Conservation (phyloP, 352 stramenopile genomes). For the Pythium phragmitis region DNA sequence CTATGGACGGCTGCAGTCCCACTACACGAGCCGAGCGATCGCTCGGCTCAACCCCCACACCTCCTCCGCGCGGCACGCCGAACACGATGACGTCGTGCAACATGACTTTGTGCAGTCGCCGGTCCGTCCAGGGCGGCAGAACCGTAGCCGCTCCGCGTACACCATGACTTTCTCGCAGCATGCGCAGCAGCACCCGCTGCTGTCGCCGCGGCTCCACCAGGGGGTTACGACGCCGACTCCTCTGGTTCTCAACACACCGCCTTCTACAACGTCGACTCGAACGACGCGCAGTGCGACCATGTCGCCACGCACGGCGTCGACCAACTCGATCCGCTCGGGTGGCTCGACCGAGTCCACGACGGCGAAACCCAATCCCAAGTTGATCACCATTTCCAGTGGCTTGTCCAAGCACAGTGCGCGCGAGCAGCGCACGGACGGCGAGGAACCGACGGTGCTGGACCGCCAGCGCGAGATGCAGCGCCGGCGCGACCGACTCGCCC, state of each 20-base stretch:
- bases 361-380: slow-evolving; percentile 19
- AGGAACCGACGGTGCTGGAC: slow-evolving; percentile 17
- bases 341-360: slow-evolving; percentile 8
- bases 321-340: slow-evolving; percentile 5
- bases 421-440: slow-evolving; percentile 14
- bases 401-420: slow-evolving; percentile 28
- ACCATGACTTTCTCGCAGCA: slow-evolving; percentile 2
- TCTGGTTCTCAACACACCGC: background rate
- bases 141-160: slow-evolving; percentile 20
- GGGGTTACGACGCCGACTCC: slow-evolving; percentile 8
- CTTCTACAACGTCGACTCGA: background rate
- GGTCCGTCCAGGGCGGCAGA: background rate
- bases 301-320: slow-evolving; percentile 19
- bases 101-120: slow-evolving; percentile 11
- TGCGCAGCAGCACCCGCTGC: slow-evolving; percentile 6
- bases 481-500: slow-evolving; percentile 23
- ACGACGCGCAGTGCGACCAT: slow-evolving; percentile 17
- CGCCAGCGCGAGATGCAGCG: slow-evolving; percentile 24
- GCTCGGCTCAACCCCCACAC: slow-evolving; percentile 21
- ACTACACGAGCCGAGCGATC: slow-evolving; percentile 39
- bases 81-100: background rate
- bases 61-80: background rate
- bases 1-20: slow-evolving; percentile 55
- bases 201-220: slow-evolving; percentile 17
- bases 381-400: slow-evolving; percentile 20